These are phyloP conservation scores for Crassisporium funariophilum DNA, from an alignment of 768 basidiomycete genomes.

Conservation along the genomic window DNA sequence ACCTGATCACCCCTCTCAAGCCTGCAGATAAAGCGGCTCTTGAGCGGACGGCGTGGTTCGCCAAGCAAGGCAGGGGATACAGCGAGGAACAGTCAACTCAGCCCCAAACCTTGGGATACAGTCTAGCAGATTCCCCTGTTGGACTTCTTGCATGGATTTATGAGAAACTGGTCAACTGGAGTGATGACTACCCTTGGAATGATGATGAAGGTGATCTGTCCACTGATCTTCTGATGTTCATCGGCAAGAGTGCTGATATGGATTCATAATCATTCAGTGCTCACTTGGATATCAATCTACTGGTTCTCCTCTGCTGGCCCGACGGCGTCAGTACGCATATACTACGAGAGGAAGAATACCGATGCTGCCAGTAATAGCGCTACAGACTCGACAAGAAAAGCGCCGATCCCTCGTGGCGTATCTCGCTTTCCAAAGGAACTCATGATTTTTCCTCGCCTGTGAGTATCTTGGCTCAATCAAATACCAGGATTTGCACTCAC, in stretches of 20 bases:
- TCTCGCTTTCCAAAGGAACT: conserved; percentile 58
- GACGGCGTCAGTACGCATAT: conserved; percentile 57
- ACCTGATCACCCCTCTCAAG: conserved; percentile 29
- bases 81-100: conserved; percentile 42
- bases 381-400: conserved; percentile 6
- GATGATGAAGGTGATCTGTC: conserved; percentile 50
- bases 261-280: conserved; percentile 32
- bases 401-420: conserved; percentile 45
- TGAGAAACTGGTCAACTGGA: conserved; percentile 14
- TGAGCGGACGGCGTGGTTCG: conserved; percentile 30
- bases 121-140: conserved; percentile 57
- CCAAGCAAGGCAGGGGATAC: conserved; percentile 38
- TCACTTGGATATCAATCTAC: conserved; percentile 62
- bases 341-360: conserved; percentile 46
- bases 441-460: conserved; percentile 30
- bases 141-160: conserved; percentile 49
- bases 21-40: conserved; percentile 36
- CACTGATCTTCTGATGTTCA: too few species aligned
- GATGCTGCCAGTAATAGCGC: too few species aligned
- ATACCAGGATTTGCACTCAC: not conserved
- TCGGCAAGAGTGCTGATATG: not conserved
- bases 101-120: conserved; percentile 57
- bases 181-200: conserved; percentile 12
- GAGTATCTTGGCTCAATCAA: conserved; percentile 10
- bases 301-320: conserved; percentile 62